Conservation (phyloP, 2,329 filamentous ascomycete species). For the Verticillium dahliae region DNA sequence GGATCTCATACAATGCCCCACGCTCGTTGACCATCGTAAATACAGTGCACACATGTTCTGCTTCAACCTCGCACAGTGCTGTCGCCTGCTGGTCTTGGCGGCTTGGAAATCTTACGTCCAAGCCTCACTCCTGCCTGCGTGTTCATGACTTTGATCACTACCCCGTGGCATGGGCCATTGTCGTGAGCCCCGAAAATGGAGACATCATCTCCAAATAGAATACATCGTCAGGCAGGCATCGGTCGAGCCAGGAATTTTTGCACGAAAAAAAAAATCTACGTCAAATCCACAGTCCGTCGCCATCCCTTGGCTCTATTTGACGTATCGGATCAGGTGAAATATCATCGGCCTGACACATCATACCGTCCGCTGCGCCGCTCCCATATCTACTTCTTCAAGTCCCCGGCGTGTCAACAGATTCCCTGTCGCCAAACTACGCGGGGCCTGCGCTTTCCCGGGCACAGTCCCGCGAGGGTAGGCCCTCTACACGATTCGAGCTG, state of each 20-base stretch:
- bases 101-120: background rate
- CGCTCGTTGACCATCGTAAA: background rate
- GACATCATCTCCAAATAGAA: too few species aligned
- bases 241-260: too few species aligned
- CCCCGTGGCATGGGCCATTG: background rate
- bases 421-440: conserved; percentile 19
- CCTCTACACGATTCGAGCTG: conserved; percentile 12
- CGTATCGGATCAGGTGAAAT: too few species aligned
- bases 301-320: too few species aligned
- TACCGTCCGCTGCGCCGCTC: too few species aligned
- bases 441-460: conserved; percentile 44
- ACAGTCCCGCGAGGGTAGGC: conserved; percentile 30
- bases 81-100: background rate
- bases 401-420: conserved; percentile 2
- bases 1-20: background rate
- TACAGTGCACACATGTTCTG: background rate
- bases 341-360: too few species aligned
- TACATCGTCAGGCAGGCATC: too few species aligned
- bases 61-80: background rate
- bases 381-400: background rate
- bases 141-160: too few species aligned
- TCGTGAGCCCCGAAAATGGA: too few species aligned
- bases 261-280: too few species aligned
- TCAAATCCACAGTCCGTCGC: too few species aligned
- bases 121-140: background rate